These are phyloP conservation scores for Euphrasia arctica DNA, from an alignment of 305 asterid species.

Conservation along the genomic window DNA sequence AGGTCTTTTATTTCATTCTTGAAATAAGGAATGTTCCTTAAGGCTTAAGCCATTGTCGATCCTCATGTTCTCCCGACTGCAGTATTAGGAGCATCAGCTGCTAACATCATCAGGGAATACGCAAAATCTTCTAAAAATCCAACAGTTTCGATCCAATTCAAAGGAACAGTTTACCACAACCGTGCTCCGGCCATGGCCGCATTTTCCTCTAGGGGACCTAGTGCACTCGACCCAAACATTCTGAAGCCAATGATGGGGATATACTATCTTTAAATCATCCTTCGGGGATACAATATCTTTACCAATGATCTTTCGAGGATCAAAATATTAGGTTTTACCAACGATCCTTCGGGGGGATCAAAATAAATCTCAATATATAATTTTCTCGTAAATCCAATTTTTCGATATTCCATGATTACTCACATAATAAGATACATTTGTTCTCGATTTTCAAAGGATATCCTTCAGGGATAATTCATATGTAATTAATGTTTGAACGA, in stretches of 20 bases:
- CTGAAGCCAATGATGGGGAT: conserved; percentile 40
- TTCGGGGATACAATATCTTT: too few species aligned
- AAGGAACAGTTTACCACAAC: conserved; percentile 30
- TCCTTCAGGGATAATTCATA: too few species aligned
- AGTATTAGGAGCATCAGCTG: conserved; percentile 48
- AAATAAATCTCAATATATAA: too few species aligned
- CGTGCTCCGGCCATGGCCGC: conserved; percentile 61
- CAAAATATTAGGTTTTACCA: too few species aligned
- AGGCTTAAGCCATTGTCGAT: conserved; percentile 37
- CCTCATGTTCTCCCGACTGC: conserved; percentile 59
- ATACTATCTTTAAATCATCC: too few species aligned
- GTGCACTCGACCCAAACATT: conserved; percentile 40
- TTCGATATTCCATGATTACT: too few species aligned
- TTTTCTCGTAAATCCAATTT: too few species aligned
- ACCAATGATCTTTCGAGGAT: too few species aligned
- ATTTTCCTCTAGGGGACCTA: conserved; percentile 79
- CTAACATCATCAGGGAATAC: conserved; percentile 39
- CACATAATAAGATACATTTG: too few species aligned
- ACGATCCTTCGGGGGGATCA: too few species aligned
- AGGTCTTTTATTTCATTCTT: conserved; percentile 45
- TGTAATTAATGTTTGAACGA: too few species aligned
- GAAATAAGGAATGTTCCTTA: conserved; percentile 58
- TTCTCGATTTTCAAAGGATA: too few species aligned
- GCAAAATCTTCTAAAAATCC: conserved; percentile 32
- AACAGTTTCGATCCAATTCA: conserved; percentile 41